A percentile compares a stretch with the other conserved stretches of the same genome.
These are phyloP conservation scores for Galerina sulciceps DNA, from an alignment of 768 basidiomycete genomes.

Conservation along the genomic window DNA sequence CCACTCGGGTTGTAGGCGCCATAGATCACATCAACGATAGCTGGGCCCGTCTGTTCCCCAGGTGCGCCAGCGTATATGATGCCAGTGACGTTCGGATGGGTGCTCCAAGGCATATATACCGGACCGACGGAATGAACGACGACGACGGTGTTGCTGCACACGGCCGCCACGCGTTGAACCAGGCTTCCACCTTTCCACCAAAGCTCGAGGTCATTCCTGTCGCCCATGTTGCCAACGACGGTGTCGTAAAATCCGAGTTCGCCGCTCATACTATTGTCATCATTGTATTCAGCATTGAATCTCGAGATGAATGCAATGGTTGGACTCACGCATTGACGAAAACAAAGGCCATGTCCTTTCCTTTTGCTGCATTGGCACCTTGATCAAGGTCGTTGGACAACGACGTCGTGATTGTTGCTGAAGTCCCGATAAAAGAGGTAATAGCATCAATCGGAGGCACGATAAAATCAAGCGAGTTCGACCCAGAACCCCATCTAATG, in stretches of 20 bases:
- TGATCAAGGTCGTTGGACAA: slow-evolving; percentile 46
- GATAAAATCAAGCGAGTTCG: slow-evolving; percentile 48
- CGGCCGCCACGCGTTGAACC: slow-evolving; percentile 60
- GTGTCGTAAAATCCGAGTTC: slow-evolving; percentile 59
- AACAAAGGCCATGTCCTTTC: slow-evolving; percentile 62
- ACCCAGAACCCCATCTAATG: slow-evolving; percentile 53
- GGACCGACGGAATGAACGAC: slow-evolving; percentile 82
- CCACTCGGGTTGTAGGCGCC: slow-evolving; percentile 79
- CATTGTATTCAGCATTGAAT: slow-evolving; percentile 32
- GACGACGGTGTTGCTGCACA: slow-evolving; percentile 79
- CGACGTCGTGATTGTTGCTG: slow-evolving; percentile 45
- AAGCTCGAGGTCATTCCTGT: slow-evolving; percentile 59
- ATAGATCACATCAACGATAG: slow-evolving; percentile 77
- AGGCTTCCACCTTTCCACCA: slow-evolving; percentile 62
- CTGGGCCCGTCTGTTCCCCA: slow-evolving; percentile 82
- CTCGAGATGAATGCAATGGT: slow-evolving; percentile 22
- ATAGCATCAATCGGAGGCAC: slow-evolving; percentile 53
- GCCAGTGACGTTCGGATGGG: slow-evolving; percentile 73
- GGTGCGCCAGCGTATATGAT: slow-evolving; percentile 59
- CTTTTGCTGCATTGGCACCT: slow-evolving; percentile 42
- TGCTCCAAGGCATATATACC: slow-evolving; percentile 73
- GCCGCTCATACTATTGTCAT: slow-evolving; percentile 45
- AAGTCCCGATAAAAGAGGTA: slow-evolving; percentile 38
- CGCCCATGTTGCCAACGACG: slow-evolving; percentile 67
- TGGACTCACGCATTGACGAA: slow-evolving; percentile 57